Conservation (phyloP, 2,329 filamentous ascomycete species). For the Harringtonia lauricola region DNA sequence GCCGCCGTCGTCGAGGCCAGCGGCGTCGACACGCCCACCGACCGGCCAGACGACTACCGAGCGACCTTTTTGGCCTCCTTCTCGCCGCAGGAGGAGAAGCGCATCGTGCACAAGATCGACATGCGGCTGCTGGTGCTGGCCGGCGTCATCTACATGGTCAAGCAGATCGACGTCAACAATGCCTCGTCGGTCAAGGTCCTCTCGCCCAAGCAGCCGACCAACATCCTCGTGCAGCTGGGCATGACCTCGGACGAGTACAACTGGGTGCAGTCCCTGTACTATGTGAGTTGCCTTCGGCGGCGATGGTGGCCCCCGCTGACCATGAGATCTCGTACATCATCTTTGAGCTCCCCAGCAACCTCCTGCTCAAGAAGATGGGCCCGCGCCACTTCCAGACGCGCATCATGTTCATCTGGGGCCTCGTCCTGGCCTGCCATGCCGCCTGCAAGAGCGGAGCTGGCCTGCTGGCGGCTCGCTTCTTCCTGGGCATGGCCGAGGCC, state of each 20-base stretch:
- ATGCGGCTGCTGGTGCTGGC: slow-evolving; percentile 2
- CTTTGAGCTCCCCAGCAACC: slow-evolving; percentile 44
- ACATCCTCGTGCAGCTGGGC: slow-evolving; percentile 5
- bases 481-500: slow-evolving; percentile 7
- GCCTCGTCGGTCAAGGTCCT: slow-evolving; percentile 8
- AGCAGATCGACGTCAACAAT: slow-evolving; percentile 6
- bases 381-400: slow-evolving; percentile 31
- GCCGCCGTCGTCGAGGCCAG: background rate
- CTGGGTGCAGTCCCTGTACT: slow-evolving; percentile 8
- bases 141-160: slow-evolving; percentile 7
- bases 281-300: slow-evolving; percentile 2
- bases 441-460: slow-evolving; percentile 28
- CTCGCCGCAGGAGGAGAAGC: slow-evolving; percentile 2
- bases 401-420: slow-evolving; percentile 30
- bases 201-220: slow-evolving; percentile 4
- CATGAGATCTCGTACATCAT: slow-evolving; percentile 8
- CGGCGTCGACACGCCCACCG: background rate
- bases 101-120: slow-evolving; percentile 8
- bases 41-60: background rate
- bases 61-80: slow-evolving; percentile 6
- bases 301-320: no score
- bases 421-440: slow-evolving; percentile 33
- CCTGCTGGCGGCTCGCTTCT: slow-evolving; percentile 34
- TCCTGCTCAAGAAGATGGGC: slow-evolving; percentile 38
- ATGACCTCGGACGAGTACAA: slow-evolving; percentile 9